phyloP scores from a whole-genome alignment of 331 rosid species.

The Arachis monticola region DNA sequence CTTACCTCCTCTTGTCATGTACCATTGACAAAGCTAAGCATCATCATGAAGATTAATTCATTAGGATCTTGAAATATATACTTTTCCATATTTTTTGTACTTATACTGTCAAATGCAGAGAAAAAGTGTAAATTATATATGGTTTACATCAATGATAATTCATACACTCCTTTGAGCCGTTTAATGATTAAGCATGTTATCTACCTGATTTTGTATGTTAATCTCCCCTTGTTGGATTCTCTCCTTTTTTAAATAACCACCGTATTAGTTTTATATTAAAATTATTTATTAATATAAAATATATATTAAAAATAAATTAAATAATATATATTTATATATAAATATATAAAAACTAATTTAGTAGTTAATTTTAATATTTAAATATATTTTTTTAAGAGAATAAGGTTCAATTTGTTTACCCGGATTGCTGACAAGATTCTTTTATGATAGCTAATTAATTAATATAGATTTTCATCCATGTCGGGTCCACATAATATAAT shows the following conservation, averaged over 20 bases:
- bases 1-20: slow-evolving; percentile 79
- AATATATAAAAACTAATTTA: too few relatives aligned
- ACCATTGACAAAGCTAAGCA: slow-evolving; percentile 49
- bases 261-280: too few relatives aligned
- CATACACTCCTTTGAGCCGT: not conserved
- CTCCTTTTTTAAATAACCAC: too few relatives aligned
- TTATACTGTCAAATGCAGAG: slow-evolving; percentile 20
- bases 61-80: not conserved
- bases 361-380: too few relatives aligned
- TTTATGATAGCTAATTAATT: not conserved
- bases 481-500: not conserved
- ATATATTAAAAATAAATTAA: too few relatives aligned
- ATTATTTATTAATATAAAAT: too few relatives aligned
- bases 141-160: slow-evolving; percentile 38
- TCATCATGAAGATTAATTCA: too few relatives aligned
- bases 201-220: not conserved
- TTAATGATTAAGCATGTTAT: slow-evolving; percentile 15
- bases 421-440: too few relatives aligned
- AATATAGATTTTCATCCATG: not conserved
- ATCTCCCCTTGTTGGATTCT: too few relatives aligned
- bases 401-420: not conserved
- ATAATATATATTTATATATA: too few relatives aligned
- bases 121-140: slow-evolving; percentile 47
- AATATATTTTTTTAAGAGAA: too few relatives aligned
- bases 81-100: slow-evolving; percentile 10